Percentiles rank a stretch among this genome's conserved stretches.
Conservation (phyloP, 2,329 filamentous ascomycete genomes). For the Lasiodiplodia citricola region DNA sequence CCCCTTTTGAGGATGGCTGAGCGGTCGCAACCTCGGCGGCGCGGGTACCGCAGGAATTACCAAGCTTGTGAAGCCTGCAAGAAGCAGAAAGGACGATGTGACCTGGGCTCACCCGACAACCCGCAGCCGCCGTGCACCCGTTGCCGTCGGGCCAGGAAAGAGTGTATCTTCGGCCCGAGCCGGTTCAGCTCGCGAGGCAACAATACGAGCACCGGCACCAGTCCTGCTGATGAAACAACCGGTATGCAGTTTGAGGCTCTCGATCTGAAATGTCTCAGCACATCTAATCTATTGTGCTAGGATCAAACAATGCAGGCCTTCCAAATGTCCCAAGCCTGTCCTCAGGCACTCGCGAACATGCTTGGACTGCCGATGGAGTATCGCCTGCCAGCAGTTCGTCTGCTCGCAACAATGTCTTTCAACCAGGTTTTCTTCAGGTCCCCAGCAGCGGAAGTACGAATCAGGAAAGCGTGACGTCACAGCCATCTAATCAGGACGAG, state of each 20-base stretch:
- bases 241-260: not conserved
- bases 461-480: conserved; percentile 1
- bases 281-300: not conserved
- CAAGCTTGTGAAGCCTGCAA: conserved; percentile 24
- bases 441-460: not conserved
- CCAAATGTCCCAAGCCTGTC: not conserved
- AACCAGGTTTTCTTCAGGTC: not conserved
- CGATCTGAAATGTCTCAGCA: not conserved
- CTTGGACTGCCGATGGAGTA: not conserved
- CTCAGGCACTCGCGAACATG: not conserved
- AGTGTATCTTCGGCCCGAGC: conserved; percentile 26
- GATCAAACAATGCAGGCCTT: not conserved
- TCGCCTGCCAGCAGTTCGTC: not conserved
- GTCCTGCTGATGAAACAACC: not conserved
- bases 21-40: conserved; percentile 4
- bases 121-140: conserved; percentile 22
- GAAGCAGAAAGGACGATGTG: conserved; percentile 25
- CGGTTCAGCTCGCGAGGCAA: conserved; percentile 7
- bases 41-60: conserved; percentile 23
- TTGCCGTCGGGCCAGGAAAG: conserved; percentile 18
- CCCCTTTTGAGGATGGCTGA: conserved; percentile 12
- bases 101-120: conserved; percentile 21
- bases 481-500: not conserved
- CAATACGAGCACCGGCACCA: conserved; percentile 6
- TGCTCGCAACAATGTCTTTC: not conserved